Conservation (phyloP, 225 moss, liverwort and hornwort species). For the Physcomitrium patens region DNA sequence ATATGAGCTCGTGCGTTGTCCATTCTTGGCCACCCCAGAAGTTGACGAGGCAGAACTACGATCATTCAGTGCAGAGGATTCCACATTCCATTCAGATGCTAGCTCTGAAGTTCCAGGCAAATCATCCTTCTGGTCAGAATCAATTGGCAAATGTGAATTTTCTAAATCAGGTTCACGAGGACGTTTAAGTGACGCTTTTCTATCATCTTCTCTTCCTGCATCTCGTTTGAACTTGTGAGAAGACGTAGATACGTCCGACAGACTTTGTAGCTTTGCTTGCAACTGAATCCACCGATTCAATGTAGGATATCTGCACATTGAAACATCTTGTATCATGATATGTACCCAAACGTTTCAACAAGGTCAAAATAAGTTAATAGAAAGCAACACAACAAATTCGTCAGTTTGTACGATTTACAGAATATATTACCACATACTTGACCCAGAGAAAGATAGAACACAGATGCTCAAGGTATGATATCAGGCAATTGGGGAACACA, state of each 20-base stretch:
- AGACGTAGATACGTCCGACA: constrained; percentile 74
- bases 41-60: constrained; percentile 28
- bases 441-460: constrained; percentile 15
- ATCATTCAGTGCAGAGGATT: constrained; percentile 40
- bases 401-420: too few relatives aligned
- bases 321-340: constrained; percentile 20
- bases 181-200: constrained; percentile 69
- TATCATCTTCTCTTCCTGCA: constrained; percentile 48
- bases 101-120: constrained; percentile 42
- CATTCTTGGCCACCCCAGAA: constrained; percentile 37
- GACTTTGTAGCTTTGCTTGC: constrained; percentile 86
- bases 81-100: constrained; percentile 41
- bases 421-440: not conserved
- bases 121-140: constrained; percentile 48
- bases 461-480: constrained; percentile 17
- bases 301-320: constrained; percentile 74
- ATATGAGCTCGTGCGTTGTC: constrained; percentile 50
- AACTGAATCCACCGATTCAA: constrained; percentile 99
- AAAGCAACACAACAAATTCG: constrained; percentile 11
- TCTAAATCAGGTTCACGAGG: constrained; percentile 64
- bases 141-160: constrained; percentile 36
- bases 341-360: not conserved
- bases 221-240: constrained; percentile 55
- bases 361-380: not conserved
- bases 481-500: constrained; percentile 16